These are phyloP conservation scores for Pulveroboletus ridleyi DNA, from an alignment of 1,284 basidiomycete genomes.

Conservation along the genomic window DNA sequence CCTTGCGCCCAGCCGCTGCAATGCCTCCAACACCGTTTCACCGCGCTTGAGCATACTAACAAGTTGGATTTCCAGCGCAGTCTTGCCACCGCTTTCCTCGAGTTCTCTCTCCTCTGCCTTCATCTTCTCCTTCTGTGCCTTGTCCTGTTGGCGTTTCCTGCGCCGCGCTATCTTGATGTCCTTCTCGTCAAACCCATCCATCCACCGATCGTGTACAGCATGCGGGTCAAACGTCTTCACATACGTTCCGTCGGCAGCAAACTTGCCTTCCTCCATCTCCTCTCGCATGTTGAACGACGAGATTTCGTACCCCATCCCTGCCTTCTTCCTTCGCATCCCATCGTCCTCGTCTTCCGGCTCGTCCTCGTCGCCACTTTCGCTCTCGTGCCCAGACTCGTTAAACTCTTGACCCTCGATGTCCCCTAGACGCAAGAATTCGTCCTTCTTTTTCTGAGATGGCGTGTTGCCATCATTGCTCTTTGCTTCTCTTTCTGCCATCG, in stretches of 20 bases:
- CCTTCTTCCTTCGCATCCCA: constrained; percentile 72
- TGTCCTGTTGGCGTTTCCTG: constrained; percentile 73
- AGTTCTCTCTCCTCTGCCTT: constrained; percentile 77
- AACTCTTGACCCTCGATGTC: constrained; percentile 98
- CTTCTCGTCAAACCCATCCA: constrained; percentile 87
- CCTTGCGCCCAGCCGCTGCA: constrained; percentile 84
- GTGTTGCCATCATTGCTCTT: constrained; percentile 42
- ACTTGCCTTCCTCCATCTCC: constrained; percentile 98
- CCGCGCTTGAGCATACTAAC: constrained; percentile 83
- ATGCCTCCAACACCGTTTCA: constrained; percentile 89
- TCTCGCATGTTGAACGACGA: constrained; percentile 99
- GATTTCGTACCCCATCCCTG: constrained; percentile 92
- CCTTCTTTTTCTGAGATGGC: constrained; percentile 63
- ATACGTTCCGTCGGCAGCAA: constrained; percentile 93
- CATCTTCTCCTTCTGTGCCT: constrained; percentile 72
- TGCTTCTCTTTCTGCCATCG: constrained; percentile 63
- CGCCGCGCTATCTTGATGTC: constrained; percentile 87
- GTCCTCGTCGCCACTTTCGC: constrained; percentile 54
- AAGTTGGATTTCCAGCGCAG: constrained; percentile 71
- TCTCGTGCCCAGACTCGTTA: constrained; percentile 55
- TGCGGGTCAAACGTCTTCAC: constrained; percentile 89
- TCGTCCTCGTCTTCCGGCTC: constrained; percentile 85
- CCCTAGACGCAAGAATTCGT: constrained; percentile 82
- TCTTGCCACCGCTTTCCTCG: constrained; percentile 69
- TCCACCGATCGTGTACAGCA: constrained; percentile 94